phyloP scores from a whole-genome alignment of 257 asterid species.

The Forsythia suspensa region DNA sequence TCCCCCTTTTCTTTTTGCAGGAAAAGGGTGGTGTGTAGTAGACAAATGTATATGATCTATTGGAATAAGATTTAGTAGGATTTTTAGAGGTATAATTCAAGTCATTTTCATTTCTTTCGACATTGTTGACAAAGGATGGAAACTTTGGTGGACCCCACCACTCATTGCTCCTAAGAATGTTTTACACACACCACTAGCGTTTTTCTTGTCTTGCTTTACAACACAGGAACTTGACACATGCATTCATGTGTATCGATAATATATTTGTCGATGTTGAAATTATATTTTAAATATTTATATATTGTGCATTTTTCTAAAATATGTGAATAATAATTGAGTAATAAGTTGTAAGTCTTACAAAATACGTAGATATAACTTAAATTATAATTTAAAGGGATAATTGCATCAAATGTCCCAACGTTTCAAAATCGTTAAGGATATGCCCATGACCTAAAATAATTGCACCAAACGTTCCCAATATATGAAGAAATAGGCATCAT shows the following conservation, averaged over 20 bases:
- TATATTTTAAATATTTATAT: no score
- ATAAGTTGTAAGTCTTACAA: no score
- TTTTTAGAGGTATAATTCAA: constrained; percentile 21
- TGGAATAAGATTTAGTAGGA: constrained; percentile 39
- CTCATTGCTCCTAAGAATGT: constrained; percentile 24
- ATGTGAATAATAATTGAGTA: no score
- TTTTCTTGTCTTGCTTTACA: background rate
- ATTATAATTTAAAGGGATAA: no score
- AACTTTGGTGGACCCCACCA: constrained; percentile 42
- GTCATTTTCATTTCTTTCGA: constrained; percentile 21
- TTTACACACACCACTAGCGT: background rate
- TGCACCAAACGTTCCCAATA: no score
- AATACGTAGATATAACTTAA: no score
- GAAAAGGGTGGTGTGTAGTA: constrained; percentile 46
- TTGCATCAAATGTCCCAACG: no score
- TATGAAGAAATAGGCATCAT: no score
- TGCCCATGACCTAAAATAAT: no score
- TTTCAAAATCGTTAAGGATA: no score
- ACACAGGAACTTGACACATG: background rate
- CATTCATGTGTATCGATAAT: background rate
- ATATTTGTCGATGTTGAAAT: no score
- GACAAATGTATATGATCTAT: constrained; percentile 41
- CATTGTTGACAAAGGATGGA: constrained; percentile 45
- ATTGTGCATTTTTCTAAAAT: no score
- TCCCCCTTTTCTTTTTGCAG: constrained; percentile 41